These are phyloP conservation scores for Vigna radiata DNA, from an alignment of 306 rosid genomes.

Conservation along the genomic window DNA sequence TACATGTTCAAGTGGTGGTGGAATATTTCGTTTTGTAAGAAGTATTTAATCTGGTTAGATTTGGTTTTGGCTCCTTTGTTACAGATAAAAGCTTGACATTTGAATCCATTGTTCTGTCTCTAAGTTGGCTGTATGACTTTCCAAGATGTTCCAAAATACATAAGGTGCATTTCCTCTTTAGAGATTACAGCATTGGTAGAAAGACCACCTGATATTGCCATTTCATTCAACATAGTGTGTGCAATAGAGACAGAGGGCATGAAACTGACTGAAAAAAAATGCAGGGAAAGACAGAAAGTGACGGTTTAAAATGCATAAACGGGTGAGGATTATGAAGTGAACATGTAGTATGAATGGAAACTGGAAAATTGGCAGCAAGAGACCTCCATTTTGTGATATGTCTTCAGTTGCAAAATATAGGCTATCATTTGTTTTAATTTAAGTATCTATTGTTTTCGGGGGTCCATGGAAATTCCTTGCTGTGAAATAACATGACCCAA, in stretches of 20 bases:
- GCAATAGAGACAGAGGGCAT: neutral
- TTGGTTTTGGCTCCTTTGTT: constrained; percentile 8
- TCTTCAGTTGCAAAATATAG: neutral
- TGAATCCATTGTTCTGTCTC: neutral
- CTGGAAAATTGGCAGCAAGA: neutral
- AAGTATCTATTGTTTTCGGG: neutral
- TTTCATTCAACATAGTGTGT: constrained; percentile 22
- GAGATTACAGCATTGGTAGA: constrained; percentile 5
- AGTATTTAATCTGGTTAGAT: constrained; percentile 3
- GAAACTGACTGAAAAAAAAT: neutral
- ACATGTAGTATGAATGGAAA: neutral
- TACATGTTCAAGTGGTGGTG: neutral
- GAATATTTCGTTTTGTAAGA: neutral
- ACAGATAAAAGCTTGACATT: constrained; percentile 1
- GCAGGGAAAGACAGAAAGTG: neutral
- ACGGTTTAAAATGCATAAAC: constrained; percentile 13
- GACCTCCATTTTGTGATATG: neutral
- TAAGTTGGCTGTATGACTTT: constrained; percentile 30
- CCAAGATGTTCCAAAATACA: neutral
- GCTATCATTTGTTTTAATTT: constrained; percentile 15
- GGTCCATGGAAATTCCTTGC: too few species aligned
- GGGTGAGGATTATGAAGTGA: constrained; percentile 12
- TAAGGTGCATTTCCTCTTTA: neutral
- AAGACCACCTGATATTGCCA: neutral
- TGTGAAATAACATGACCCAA: too few species aligned